Percentiles rank a stretch among this genome's conserved stretches.
Evolutionary conservation across 169 alveolate species (phyloP).

Genomic region (Cryptosporidium baileyi): DNA sequence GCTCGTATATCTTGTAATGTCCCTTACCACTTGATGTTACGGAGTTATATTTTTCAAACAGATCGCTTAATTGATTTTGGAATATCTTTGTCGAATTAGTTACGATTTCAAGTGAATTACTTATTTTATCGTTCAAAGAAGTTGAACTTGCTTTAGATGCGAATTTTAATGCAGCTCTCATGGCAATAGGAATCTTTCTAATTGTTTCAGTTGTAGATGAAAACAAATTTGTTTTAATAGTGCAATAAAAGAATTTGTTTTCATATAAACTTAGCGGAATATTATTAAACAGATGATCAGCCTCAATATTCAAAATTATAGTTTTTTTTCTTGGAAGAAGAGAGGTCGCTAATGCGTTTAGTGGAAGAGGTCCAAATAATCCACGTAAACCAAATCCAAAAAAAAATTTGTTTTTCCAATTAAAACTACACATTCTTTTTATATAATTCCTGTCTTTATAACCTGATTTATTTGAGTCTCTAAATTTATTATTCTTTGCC

Average conservation of each 20-base stretch:
- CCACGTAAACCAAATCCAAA: slow-evolving; percentile 30
- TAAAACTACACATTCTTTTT: slow-evolving; percentile 1
- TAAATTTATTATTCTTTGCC: not conserved
- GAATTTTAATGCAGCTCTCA: slow-evolving; percentile 13
- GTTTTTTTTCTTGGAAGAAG: slow-evolving; percentile 57
- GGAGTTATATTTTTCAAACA: slow-evolving; percentile 14
- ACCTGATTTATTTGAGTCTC: not conserved
- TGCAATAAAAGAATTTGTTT: slow-evolving; percentile 38
- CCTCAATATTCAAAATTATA: slow-evolving; percentile 34
- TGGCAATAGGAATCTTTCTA: slow-evolving; percentile 38
- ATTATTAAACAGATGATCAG: slow-evolving; percentile 24
- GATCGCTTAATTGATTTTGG: slow-evolving; percentile 2
- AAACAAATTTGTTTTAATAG: slow-evolving; percentile 35
- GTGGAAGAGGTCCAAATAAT: slow-evolving; percentile 26
- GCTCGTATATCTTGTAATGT: slow-evolving; percentile 39
- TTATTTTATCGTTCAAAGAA: not conserved
- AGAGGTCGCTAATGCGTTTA: slow-evolving; percentile 22
- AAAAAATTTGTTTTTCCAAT: slow-evolving; percentile 51
- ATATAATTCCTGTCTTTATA: not conserved
- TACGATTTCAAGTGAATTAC: not conserved
- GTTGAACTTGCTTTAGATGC: not conserved
- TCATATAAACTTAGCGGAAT: slow-evolving; percentile 25
- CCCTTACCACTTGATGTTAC: not conserved
- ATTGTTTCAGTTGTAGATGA: slow-evolving; percentile 48
- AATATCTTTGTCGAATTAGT: slow-evolving; percentile 15